These are phyloP conservation scores for Reutealis trisperma DNA, from an alignment of 345 rosid genomes.

Conservation along the genomic window DNA sequence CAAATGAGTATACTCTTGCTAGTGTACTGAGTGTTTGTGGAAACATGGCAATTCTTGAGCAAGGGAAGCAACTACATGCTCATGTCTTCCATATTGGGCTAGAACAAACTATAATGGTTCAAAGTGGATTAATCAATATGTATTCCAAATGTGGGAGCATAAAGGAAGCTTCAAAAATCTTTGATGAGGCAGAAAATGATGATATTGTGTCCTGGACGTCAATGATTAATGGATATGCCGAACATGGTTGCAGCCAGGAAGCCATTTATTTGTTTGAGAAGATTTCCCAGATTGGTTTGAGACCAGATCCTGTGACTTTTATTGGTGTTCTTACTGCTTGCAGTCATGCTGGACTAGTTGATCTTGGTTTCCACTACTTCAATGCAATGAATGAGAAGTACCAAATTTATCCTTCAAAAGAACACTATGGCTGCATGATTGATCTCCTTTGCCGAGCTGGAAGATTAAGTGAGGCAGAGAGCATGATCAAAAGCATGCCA, in stretches of 20 bases:
- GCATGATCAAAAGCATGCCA: slow-evolving; percentile 70
- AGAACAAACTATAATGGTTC: slow-evolving; percentile 47
- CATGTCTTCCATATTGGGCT: slow-evolving; percentile 57
- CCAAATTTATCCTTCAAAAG: slow-evolving; percentile 58
- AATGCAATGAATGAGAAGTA: slow-evolving; percentile 52
- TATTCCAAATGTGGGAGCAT: slow-evolving; percentile 87
- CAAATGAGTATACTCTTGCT: slow-evolving; percentile 73
- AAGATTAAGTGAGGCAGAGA: slow-evolving; percentile 66
- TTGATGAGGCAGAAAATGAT: slow-evolving; percentile 47
- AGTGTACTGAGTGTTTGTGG: slow-evolving; percentile 83
- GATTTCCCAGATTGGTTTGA: slow-evolving; percentile 49
- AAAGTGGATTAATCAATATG: slow-evolving; percentile 79
- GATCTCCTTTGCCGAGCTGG: slow-evolving; percentile 89
- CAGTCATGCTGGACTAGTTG: slow-evolving; percentile 77
- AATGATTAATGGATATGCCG: slow-evolving; percentile 90
- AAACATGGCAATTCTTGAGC: slow-evolving; percentile 70
- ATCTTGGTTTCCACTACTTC: slow-evolving; percentile 76
- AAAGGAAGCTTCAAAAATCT: slow-evolving; percentile 64
- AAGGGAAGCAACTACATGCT: slow-evolving; percentile 81
- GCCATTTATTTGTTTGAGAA: slow-evolving; percentile 75
- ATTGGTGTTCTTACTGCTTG: slow-evolving; percentile 86
- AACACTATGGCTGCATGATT: slow-evolving; percentile 90
- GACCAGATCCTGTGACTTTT: slow-evolving; percentile 75
- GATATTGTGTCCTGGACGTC: slow-evolving; percentile 81
- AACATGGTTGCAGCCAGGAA: slow-evolving; percentile 73